phyloP scores from a whole-genome alignment of 352 stramenopile genomes.

The Albugo laibachii region DNA sequence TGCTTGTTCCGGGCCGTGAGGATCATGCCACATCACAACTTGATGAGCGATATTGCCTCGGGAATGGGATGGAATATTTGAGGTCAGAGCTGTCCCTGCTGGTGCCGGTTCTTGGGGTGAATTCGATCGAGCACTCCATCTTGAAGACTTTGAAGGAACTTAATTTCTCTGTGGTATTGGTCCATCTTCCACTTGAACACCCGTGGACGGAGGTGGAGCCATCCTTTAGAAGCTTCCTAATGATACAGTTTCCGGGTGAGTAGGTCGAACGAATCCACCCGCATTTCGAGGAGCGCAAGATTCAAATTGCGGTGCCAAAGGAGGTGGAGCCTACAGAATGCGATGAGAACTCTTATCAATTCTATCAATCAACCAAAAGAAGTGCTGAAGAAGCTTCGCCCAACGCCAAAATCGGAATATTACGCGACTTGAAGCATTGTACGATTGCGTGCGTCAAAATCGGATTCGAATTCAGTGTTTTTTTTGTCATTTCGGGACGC shows the following conservation, averaged over 20 bases:
- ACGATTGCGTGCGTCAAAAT: conserved; percentile 73
- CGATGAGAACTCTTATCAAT: conserved; percentile 3
- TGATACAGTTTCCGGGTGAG: conserved; percentile 11
- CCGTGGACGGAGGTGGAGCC: conserved; percentile 8
- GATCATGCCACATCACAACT: too few relatives aligned
- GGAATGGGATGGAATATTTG: background rate
- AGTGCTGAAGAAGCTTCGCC: conserved; percentile 32
- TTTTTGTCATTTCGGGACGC: conserved; percentile 55
- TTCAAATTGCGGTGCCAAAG: conserved; percentile 2
- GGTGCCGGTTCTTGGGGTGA: conserved; percentile 13
- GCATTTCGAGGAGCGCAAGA: conserved; percentile 6
- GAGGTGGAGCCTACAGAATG: conserved; percentile 3
- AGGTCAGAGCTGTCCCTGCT: conserved; percentile 3
- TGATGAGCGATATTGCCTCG: conserved; percentile 16
- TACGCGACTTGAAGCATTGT: conserved; percentile 65
- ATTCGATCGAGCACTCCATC: conserved; percentile 46
- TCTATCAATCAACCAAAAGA: conserved; percentile 9
- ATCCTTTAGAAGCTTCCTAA: conserved; percentile 26
- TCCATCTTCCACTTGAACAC: background rate
- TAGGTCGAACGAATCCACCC: conserved; percentile 17
- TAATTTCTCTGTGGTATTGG: too few relatives aligned
- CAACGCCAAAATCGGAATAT: conserved; percentile 52
- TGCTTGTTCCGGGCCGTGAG: too few relatives aligned
- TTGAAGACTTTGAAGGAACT: conserved; percentile 7
- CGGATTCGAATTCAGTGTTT: conserved; percentile 48